Evolutionary conservation across 2,329 filamentous ascomycete species (phyloP).

Genomic region (Remersonia thermophila): DNA sequence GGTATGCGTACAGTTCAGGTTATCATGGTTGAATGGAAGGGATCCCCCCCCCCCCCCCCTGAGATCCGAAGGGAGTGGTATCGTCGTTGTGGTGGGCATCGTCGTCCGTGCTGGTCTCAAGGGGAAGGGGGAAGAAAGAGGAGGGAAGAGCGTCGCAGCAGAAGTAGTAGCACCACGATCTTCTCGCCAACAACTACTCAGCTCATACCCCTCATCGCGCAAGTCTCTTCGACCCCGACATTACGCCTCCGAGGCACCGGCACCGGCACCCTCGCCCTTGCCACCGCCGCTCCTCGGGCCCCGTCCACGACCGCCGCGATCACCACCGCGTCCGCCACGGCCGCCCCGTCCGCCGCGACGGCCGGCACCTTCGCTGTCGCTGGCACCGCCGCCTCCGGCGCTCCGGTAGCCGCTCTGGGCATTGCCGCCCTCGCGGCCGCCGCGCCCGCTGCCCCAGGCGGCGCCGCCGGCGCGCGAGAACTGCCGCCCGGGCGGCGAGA

Average conservation of each 20-base stretch:
- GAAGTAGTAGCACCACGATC: no score
- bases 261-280: conserved; percentile 43
- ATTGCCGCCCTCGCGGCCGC: conserved; percentile 41
- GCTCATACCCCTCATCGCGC: no score
- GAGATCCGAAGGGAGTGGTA: no score
- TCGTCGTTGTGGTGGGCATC: no score
- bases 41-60: no score
- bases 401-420: conserved; percentile 70
- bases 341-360: conserved; percentile 45
- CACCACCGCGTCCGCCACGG: conserved; percentile 41
- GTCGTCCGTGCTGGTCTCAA: no score
- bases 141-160: no score
- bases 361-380: conserved; percentile 48
- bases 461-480: conserved; percentile 53
- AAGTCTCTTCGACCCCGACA: no score
- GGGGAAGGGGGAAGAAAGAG: no score
- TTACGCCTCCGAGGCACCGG: conserved; percentile 16
- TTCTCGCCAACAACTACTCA: no score
- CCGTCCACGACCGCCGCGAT: conserved; percentile 42
- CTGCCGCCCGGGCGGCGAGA: conserved; percentile 54
- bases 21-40: no score
- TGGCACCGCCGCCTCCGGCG: conserved; percentile 68
- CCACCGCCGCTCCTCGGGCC: conserved; percentile 45
- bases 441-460: conserved; percentile 53
- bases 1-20: no score